A percentile compares a stretch with the other conserved stretches of the same genome.
phyloP scores from a whole-genome alignment of 2,329 filamentous ascomycete species.

The Pezicula radicicola region DNA sequence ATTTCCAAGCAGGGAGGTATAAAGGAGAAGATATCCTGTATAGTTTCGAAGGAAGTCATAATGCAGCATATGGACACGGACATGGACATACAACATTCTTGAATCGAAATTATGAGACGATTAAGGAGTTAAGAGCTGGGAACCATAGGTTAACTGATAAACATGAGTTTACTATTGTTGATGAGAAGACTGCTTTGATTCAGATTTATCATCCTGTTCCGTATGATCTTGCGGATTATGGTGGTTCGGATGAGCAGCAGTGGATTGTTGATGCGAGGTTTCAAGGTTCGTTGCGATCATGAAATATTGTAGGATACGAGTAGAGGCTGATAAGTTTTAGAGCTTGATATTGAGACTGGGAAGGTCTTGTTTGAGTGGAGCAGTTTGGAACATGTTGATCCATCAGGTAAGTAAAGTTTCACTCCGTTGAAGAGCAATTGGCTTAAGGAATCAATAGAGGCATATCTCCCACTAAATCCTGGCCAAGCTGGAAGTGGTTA shows the following conservation, averaged over 20 bases:
- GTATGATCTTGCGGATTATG: conserved; percentile 40
- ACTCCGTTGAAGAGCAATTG: conserved; percentile 1
- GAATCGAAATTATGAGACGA: conserved; percentile 51
- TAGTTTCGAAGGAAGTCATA: conserved; percentile 51
- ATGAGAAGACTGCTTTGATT: conserved; percentile 50
- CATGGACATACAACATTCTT: conserved; percentile 52
- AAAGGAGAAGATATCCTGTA: conserved; percentile 50
- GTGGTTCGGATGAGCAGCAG: conserved; percentile 43
- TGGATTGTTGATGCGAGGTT: conserved; percentile 55
- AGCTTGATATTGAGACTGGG: conserved; percentile 39
- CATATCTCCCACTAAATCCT: conserved; percentile 42
- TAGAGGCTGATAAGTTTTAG: conserved; percentile 2
- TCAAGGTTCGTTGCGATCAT: conserved; percentile 39
- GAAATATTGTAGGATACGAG: neutral
- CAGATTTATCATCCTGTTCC: conserved; percentile 50
- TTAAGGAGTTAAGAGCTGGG: conserved; percentile 48
- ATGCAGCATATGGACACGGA: conserved; percentile 48
- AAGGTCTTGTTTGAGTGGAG: conserved; percentile 57
- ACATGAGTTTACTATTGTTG: conserved; percentile 53
- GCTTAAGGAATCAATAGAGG: conserved; percentile 29
- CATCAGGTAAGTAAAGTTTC: conserved; percentile 34
- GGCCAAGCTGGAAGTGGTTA: conserved; percentile 37
- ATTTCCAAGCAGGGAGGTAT: conserved; percentile 47
- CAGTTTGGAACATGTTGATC: conserved; percentile 46
- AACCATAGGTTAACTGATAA: conserved; percentile 46